Percentiles rank a stretch among this genome's conserved stretches.
phyloP scores from a whole-genome alignment of 108 stramenopile genomes.

The Chaetoceros tenuissimus region DNA sequence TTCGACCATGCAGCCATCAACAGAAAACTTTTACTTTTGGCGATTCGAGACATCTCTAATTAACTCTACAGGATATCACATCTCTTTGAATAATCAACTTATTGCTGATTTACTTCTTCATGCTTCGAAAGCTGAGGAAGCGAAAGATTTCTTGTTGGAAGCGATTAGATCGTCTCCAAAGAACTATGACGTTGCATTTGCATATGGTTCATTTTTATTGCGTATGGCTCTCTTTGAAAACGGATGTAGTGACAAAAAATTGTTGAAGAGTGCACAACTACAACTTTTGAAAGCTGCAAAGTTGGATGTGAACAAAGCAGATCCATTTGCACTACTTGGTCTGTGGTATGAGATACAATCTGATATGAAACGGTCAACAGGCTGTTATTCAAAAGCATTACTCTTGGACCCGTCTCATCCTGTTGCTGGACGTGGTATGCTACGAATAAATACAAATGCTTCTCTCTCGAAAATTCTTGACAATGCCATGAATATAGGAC shows the following conservation, averaged over 20 bases:
- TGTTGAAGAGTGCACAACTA: constrained; percentile 26
- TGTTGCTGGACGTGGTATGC: constrained; percentile 59
- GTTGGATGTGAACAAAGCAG: constrained; percentile 38
- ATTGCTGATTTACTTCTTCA: constrained; percentile 46
- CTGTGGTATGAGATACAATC: constrained; percentile 48
- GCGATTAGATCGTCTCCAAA: constrained; percentile 43
- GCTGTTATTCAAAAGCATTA: constrained; percentile 49
- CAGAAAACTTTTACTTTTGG: constrained; percentile 17
- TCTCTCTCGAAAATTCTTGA: constrained; percentile 24
- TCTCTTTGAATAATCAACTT: constrained; percentile 44
- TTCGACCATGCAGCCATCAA: not conserved
- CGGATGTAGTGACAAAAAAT: not conserved
- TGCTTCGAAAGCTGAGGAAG: constrained; percentile 32
- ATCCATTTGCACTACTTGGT: constrained; percentile 62
- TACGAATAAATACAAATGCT: constrained; percentile 20
- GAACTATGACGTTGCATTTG: constrained; percentile 43
- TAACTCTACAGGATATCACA: constrained; percentile 16
- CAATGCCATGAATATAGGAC: constrained; percentile 30
- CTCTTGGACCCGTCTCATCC: constrained; percentile 58
- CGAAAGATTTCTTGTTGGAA: constrained; percentile 37
- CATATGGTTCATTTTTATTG: constrained; percentile 51
- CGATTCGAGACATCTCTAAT: not conserved
- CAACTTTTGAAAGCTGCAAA: constrained; percentile 64
- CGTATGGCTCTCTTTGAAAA: constrained; percentile 21
- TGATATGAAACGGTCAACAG: constrained; percentile 41